Evolutionary conservation across 306 rosid species (phyloP).

Genomic region (Mimosa pudica): DNA sequence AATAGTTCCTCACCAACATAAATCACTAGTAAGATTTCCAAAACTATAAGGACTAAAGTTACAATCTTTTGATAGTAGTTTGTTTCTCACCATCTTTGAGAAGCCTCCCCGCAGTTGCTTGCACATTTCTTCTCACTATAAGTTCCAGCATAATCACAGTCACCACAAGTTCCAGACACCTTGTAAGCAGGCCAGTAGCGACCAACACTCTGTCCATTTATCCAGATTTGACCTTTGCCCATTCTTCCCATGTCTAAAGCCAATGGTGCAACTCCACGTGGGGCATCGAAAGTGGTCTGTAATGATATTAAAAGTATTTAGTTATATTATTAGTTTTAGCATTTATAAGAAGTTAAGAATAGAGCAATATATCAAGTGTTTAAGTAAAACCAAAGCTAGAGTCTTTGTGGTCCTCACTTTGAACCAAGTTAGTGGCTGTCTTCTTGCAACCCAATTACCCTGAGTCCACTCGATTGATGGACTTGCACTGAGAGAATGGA

Average conservation of each 20-base stretch:
- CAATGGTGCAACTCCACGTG: slow-evolving; percentile 77
- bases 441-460: slow-evolving; percentile 60
- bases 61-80: neutral
- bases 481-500: slow-evolving; percentile 90
- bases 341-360: neutral
- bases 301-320: slow-evolving; percentile 33
- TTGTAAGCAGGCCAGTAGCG: slow-evolving; percentile 98
- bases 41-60: neutral
- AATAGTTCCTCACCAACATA: slow-evolving; percentile 4
- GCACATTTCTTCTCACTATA: slow-evolving; percentile 78
- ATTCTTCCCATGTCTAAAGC: slow-evolving; percentile 92
- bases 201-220: slow-evolving; percentile 82
- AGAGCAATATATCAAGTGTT: neutral
- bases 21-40: no score
- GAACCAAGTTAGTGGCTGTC: slow-evolving; percentile 91
- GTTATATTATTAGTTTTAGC: neutral
- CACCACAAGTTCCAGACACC: slow-evolving; percentile 73
- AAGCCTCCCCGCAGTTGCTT: slow-evolving; percentile 83
- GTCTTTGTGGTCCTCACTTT: slow-evolving; percentile 59
- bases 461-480: slow-evolving; percentile 88
- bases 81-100: slow-evolving; percentile 90
- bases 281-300: slow-evolving; percentile 87
- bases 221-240: slow-evolving; percentile 97
- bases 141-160: slow-evolving; percentile 81
- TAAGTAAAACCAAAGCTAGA: slow-evolving; percentile 19